These are phyloP conservation scores for Beta vulgaris DNA, from an alignment of 148 eudicot species.

Conservation along the genomic window DNA sequence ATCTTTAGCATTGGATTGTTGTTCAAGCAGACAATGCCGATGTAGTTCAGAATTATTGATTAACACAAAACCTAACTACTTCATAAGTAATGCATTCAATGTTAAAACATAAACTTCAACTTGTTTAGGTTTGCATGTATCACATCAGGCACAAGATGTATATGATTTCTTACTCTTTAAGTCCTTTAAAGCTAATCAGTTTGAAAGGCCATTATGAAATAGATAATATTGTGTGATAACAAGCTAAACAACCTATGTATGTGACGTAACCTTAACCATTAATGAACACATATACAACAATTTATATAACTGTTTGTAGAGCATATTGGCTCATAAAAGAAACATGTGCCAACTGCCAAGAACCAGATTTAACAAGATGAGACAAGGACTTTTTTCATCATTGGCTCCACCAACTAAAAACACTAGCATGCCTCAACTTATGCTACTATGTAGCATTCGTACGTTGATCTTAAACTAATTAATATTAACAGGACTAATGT, in stretches of 20 bases:
- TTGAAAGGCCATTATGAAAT: background rate
- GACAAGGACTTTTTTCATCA: background rate
- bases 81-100: background rate
- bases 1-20: slow-evolving; percentile 75
- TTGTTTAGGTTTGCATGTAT: background rate
- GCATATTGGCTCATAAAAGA: background rate
- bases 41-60: slow-evolving; percentile 8
- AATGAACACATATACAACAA: too few species aligned
- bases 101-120: background rate
- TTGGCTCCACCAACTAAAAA: background rate
- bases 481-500: too few species aligned
- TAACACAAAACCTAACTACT: background rate
- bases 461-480: background rate
- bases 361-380: background rate
- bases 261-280: too few species aligned
- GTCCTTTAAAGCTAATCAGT: background rate
- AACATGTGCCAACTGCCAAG: background rate
- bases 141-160: background rate
- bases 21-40: slow-evolving; percentile 23
- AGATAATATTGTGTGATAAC: too few species aligned
- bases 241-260: background rate
- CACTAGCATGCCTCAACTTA: background rate
- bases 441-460: background rate
- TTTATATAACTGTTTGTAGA: background rate
- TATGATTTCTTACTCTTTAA: background rate